Percentiles rank a stretch among this genome's conserved stretches.
Evolutionary conservation across 2,329 filamentous ascomycete genomes (phyloP).

Genomic region (Penicillium brasilianum): DNA sequence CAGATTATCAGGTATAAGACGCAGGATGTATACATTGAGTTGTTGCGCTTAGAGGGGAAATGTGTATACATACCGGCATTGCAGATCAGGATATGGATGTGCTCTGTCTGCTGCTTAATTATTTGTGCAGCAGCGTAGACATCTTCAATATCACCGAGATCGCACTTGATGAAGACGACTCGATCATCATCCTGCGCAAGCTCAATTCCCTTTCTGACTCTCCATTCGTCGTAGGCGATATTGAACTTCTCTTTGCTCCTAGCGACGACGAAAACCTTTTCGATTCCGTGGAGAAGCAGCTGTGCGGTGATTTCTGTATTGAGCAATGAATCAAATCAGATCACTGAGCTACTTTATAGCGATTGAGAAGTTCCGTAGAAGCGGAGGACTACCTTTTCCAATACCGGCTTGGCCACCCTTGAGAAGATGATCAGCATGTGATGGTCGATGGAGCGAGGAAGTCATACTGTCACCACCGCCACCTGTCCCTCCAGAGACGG

Average conservation of each 20-base stretch:
- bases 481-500: slow-evolving; percentile 35
- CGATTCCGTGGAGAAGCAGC: slow-evolving; percentile 37
- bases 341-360: not conserved
- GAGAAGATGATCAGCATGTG: not conserved
- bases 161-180: slow-evolving; percentile 37
- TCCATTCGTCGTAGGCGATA: slow-evolving; percentile 33
- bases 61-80: slow-evolving; percentile 35
- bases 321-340: not conserved
- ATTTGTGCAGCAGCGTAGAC: slow-evolving; percentile 29
- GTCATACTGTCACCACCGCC: slow-evolving; percentile 37
- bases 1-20: not conserved
- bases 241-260: slow-evolving; percentile 32
- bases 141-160: slow-evolving; percentile 36
- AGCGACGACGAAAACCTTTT: slow-evolving; percentile 38
- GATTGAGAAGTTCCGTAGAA: not conserved
- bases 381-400: slow-evolving; percentile 28
- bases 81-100: slow-evolving; percentile 40
- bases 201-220: slow-evolving; percentile 20
- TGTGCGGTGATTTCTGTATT: slow-evolving; percentile 36
- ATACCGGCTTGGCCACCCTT: slow-evolving; percentile 39
- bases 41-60: not conserved
- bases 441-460: not conserved
- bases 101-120: slow-evolving; percentile 29
- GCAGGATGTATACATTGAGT: not conserved
- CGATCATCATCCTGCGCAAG: slow-evolving; percentile 26